phyloP scores from a whole-genome alignment of 352 stramenopile species.

The Globisporangium carolinianum region DNA sequence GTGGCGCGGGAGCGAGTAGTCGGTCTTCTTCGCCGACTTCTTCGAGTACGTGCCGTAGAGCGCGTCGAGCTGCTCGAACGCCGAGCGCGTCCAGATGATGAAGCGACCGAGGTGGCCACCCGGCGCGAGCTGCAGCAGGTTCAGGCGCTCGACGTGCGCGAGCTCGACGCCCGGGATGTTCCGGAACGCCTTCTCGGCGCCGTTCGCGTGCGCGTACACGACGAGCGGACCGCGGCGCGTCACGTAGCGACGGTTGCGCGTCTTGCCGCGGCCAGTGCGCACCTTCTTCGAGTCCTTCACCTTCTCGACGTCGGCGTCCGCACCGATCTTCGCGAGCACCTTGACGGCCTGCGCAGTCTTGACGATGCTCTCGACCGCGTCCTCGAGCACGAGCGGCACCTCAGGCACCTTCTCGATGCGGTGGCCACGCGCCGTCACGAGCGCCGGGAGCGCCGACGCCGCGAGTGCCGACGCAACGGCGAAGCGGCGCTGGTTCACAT shows the following conservation, averaged over 20 bases:
- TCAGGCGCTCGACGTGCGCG: constrained; percentile 95
- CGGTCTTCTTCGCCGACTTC: constrained; percentile 87
- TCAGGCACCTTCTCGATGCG: constrained; percentile 96
- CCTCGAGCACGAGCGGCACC: constrained; percentile 96
- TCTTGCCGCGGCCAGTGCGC: constrained; percentile 97
- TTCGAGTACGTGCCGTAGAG: constrained; percentile 95
- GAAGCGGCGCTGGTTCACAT: constrained; percentile 97
- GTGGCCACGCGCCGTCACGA: constrained; percentile 98
- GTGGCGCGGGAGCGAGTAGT: constrained; percentile 91
- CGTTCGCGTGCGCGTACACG: constrained; percentile 93
- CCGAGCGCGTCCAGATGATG: constrained; percentile 97
- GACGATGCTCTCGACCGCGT: constrained; percentile 86
- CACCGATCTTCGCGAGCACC: constrained; percentile 92
- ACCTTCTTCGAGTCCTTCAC: constrained; percentile 97
- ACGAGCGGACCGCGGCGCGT: constrained; percentile 94
- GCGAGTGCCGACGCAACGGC: constrained; percentile 96
- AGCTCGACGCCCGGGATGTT: constrained; percentile 98
- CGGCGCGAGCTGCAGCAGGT: constrained; percentile 96
- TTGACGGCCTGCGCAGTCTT: constrained; percentile 96
- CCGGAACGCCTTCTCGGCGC: constrained; percentile 93
- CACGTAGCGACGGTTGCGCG: constrained; percentile 96
- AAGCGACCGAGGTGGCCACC: constrained; percentile 99
- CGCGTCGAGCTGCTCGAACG: constrained; percentile 95
- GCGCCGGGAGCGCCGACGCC: constrained; percentile 93
- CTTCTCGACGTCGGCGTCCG: constrained; percentile 95